A percentile compares a stretch with the other conserved stretches of the same genome.
Conservation (phyloP, 805 yeast genomes). For the Saturnispora zaruensis region DNA sequence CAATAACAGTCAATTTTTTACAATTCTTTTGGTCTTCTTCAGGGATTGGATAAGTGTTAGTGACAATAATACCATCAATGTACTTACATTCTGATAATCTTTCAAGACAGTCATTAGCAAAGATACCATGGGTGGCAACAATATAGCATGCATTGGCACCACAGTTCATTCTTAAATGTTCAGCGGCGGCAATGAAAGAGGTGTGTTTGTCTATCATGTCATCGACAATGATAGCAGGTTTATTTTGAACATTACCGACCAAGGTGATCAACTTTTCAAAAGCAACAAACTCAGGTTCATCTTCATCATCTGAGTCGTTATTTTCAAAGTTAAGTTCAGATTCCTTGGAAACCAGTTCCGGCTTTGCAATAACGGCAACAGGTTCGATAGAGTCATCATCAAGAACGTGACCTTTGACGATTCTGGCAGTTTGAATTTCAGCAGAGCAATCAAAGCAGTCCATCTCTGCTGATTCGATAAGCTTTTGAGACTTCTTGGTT, state of each 20-base stretch:
- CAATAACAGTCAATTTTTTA: constrained; percentile 75
- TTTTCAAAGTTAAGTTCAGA: constrained; percentile 47
- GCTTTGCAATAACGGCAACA: constrained; percentile 11
- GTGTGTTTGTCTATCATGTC: constrained; percentile 96
- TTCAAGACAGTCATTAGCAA: constrained; percentile 80
- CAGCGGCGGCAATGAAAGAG: constrained; percentile 95
- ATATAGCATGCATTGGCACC: constrained; percentile 89
- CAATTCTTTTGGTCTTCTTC: constrained; percentile 48
- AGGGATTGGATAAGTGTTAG: constrained; percentile 90
- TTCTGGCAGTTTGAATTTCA: constrained; percentile 90
- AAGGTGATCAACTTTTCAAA: constrained; percentile 86
- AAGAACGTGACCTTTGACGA: constrained; percentile 94
- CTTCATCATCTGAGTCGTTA: constrained; percentile 82
- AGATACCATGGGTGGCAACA: constrained; percentile 93
- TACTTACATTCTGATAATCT: constrained; percentile 67
- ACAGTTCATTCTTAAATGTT: constrained; percentile 89
- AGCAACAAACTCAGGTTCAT: constrained; percentile 51
- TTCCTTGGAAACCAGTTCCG: constrained; percentile 18
- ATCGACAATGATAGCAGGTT: constrained; percentile 88
- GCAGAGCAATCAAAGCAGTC: constrained; percentile 63
- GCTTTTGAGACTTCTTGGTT: constrained; percentile 34
- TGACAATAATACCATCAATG: constrained; percentile 87
- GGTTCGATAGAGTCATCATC: constrained; percentile 46
- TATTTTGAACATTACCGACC: constrained; percentile 90
- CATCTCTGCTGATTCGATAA: constrained; percentile 31